These are phyloP conservation scores for Balakata baccata DNA, from an alignment of 345 rosid genomes.

Conservation along the genomic window DNA sequence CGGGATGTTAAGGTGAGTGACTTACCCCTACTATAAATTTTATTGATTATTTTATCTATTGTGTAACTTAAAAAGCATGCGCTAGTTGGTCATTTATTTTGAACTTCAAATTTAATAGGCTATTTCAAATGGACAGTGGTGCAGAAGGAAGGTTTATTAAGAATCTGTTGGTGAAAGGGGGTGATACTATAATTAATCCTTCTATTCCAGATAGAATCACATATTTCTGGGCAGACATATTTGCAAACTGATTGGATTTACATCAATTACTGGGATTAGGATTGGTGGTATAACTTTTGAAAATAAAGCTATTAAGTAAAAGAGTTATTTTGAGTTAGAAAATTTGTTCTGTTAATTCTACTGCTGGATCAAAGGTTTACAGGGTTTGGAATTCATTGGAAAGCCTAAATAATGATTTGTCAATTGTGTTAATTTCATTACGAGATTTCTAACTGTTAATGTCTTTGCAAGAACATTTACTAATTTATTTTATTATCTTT, in stretches of 20 bases:
- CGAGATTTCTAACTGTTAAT: constrained; percentile 1
- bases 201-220: neutral
- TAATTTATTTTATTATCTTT: neutral
- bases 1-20: constrained; percentile 88
- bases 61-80: neutral
- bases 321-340: constrained; percentile 38
- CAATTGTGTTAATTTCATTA: constrained; percentile 4
- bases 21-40: neutral
- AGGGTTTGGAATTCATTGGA: neutral
- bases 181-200: neutral
- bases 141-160: constrained; percentile 1
- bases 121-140: neutral
- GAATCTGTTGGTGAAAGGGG: constrained; percentile 45
- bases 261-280: neutral
- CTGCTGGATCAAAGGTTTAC: neutral
- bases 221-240: neutral
- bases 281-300: too few species aligned
- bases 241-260: neutral
- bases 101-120: neutral
- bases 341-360: neutral
- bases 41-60: neutral
- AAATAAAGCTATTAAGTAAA: constrained; percentile 45
- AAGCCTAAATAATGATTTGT: neutral
- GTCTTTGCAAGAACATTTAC: neutral
- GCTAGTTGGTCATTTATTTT: constrained; percentile 5